phyloP scores from a whole-genome alignment of 208 protist genomes.

The Giardia muris region DNA sequence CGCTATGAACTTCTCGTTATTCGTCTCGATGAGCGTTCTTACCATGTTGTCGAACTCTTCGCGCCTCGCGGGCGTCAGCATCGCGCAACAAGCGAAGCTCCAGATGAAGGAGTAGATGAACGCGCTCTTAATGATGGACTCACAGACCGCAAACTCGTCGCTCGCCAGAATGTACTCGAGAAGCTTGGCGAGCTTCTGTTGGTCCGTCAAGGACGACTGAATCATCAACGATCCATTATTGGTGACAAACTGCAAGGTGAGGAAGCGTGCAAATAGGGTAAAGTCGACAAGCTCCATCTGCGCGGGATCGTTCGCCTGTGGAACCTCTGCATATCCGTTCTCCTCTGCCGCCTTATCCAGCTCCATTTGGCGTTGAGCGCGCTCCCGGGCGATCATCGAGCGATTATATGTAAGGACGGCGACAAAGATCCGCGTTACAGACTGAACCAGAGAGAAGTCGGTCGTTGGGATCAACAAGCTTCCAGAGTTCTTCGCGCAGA shows the following conservation, averaged over 20 bases:
- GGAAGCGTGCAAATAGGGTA: neutral
- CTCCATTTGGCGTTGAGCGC: neutral
- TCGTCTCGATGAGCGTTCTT: conserved; percentile 57
- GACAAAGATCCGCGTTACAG: neutral
- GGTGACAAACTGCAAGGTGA: neutral
- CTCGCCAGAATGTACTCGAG: neutral
- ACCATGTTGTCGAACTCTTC: conserved; percentile 68
- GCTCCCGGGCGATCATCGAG: neutral
- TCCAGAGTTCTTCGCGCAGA: conserved; percentile 56
- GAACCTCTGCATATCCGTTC: conserved; percentile 7
- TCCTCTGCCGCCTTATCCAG: conserved; percentile 5
- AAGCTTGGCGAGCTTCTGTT: neutral
- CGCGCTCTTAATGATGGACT: conserved; percentile 20
- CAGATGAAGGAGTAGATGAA: conserved; percentile 74
- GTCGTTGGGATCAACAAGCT: conserved; percentile 53
- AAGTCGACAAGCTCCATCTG: neutral
- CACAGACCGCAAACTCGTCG: neutral
- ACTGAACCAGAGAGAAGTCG: neutral
- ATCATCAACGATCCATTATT: neutral
- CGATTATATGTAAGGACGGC: conserved; percentile 11
- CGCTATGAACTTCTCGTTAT: conserved; percentile 8
- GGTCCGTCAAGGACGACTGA: neutral
- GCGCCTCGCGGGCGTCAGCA: conserved; percentile 48
- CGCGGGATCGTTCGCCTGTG: neutral
- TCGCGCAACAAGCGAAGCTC: conserved; percentile 76